Conservation (phyloP, 2,329 filamentous ascomycete genomes). For the Ophiostoma triangulosporum region DNA sequence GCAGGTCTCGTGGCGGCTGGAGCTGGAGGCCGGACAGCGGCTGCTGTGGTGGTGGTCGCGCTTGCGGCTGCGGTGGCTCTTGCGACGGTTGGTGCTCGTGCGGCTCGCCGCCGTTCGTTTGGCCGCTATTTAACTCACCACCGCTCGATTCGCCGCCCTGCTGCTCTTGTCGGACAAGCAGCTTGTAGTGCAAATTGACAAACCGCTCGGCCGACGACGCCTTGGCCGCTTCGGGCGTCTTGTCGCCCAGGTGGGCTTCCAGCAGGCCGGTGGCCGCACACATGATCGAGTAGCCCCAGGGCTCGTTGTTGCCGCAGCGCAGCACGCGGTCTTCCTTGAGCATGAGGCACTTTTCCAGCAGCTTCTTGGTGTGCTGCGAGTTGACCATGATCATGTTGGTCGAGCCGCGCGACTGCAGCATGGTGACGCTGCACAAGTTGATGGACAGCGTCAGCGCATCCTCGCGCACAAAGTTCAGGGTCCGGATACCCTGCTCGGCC, state of each 20-base stretch:
- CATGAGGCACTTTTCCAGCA: constrained; percentile 46
- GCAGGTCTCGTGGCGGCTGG: neutral
- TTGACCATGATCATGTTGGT: constrained; percentile 51
- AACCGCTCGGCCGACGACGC: constrained; percentile 46
- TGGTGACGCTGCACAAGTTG: constrained; percentile 46
- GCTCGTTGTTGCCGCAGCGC: constrained; percentile 49
- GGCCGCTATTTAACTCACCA: neutral
- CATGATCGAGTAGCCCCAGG: constrained; percentile 52
- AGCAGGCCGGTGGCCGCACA: constrained; percentile 45
- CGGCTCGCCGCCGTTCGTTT: neutral
- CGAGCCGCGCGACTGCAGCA: constrained; percentile 44
- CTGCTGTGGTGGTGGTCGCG: neutral
- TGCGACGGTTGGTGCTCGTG: neutral
- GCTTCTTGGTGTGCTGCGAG: constrained; percentile 43
- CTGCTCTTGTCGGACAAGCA: constrained; percentile 40
- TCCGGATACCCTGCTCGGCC: constrained; percentile 43
- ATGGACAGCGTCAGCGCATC: constrained; percentile 46
- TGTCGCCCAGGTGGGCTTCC: constrained; percentile 44
- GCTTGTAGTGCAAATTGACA: constrained; percentile 42
- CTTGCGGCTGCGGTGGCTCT: neutral
- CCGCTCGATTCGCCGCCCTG: constrained; percentile 11
- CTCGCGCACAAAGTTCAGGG: constrained; percentile 46
- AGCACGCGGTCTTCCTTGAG: constrained; percentile 49
- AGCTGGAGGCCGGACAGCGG: neutral
- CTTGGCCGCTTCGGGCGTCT: constrained; percentile 43